A percentile compares a stretch with the other conserved stretches of the same genome.
Conservation (phyloP, 345 rosid species). For the Acer campestre region DNA sequence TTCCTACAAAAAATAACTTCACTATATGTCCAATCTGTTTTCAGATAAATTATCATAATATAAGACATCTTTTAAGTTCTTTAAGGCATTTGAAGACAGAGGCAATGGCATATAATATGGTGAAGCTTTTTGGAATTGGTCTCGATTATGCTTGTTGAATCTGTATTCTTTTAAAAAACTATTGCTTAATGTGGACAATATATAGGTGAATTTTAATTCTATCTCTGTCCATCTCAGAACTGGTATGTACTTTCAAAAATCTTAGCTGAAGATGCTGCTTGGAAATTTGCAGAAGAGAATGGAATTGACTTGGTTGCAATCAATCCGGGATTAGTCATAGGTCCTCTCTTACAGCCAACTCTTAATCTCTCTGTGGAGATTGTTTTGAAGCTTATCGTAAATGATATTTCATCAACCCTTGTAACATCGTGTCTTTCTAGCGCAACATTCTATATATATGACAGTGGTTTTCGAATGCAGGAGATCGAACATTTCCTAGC, state of each 20-base stretch:
- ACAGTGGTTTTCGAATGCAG: slow-evolving; percentile 13
- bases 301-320: slow-evolving; percentile 45
- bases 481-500: slow-evolving; percentile 16
- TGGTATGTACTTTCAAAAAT: slow-evolving; percentile 48
- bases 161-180: not conserved
- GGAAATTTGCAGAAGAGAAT: slow-evolving; percentile 43
- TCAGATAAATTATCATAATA: not conserved
- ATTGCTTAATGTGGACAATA: not conserved
- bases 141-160: not conserved
- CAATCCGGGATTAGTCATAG: slow-evolving; percentile 43
- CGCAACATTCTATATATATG: not conserved
- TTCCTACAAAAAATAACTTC: not conserved
- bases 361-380: slow-evolving; percentile 32
- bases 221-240: slow-evolving; percentile 15
- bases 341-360: slow-evolving; percentile 47
- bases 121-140: not conserved
- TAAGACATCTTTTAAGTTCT: not conserved
- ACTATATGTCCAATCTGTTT: not conserved
- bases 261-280: slow-evolving; percentile 50
- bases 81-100: not conserved
- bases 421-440: not conserved
- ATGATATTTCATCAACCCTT: slow-evolving; percentile 24
- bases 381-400: slow-evolving; percentile 22
- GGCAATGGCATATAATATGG: not conserved
- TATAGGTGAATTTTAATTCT: not conserved